These are phyloP conservation scores for Phytophthora vignae DNA, from an alignment of 352 stramenopile species.

Conservation along the genomic window DNA sequence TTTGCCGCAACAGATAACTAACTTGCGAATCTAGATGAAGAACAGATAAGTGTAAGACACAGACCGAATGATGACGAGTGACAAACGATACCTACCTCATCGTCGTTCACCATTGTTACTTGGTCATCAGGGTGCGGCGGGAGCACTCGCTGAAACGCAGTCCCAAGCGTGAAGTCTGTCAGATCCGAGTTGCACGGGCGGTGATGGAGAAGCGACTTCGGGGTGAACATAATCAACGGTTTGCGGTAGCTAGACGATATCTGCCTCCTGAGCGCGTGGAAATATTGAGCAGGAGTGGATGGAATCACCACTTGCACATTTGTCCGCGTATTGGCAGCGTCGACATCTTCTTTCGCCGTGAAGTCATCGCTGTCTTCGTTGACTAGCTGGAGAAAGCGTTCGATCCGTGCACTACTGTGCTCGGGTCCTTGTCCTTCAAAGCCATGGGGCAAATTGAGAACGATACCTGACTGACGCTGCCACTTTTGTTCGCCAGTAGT, in stretches of 20 bases:
- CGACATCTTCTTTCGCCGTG: conserved; percentile 39
- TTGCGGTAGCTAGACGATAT: conserved; percentile 78
- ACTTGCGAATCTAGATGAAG: conserved; percentile 62
- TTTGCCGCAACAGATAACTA: conserved; percentile 87
- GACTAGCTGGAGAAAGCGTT: conserved; percentile 84
- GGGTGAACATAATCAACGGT: conserved; percentile 81
- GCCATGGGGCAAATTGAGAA: conserved; percentile 83
- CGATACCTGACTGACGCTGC: conserved; percentile 90
- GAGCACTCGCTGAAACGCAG: conserved; percentile 73
- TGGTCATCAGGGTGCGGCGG: conserved; percentile 80
- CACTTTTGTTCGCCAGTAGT: conserved; percentile 88
- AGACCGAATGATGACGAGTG: neutral
- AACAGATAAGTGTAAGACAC: conserved; percentile 8
- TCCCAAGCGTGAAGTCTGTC: conserved; percentile 62
- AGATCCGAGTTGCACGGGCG: conserved; percentile 84
- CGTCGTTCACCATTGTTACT: conserved; percentile 65
- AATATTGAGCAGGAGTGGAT: conserved; percentile 96
- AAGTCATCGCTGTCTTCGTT: conserved; percentile 84
- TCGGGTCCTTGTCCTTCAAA: conserved; percentile 90
- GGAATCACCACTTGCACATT: conserved; percentile 86
- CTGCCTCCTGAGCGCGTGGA: conserved; percentile 94
- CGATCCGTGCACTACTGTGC: conserved; percentile 85
- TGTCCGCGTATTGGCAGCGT: conserved; percentile 54
- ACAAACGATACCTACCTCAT: conserved; percentile 48
- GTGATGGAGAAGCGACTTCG: conserved; percentile 88